A percentile compares a stretch with the other conserved stretches of the same genome.
phyloP scores from a whole-genome alignment of 1,284 basidiomycete genomes.

The Tilletia indica region DNA sequence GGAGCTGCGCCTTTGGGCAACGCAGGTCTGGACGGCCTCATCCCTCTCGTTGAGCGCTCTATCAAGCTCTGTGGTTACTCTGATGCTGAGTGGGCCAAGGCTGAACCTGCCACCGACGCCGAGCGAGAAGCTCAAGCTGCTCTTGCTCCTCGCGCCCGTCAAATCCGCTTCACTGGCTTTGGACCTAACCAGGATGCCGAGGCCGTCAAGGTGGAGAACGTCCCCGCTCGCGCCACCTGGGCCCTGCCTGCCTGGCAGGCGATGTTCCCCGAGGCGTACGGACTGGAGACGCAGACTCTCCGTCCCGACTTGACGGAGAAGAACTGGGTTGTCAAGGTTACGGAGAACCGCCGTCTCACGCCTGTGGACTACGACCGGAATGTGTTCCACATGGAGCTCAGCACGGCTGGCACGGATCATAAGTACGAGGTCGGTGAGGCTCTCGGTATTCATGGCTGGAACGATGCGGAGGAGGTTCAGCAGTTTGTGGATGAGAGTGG shows the following conservation, averaged over 20 bases:
- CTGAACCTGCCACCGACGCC: slow-evolving; percentile 42
- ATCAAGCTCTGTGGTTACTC: slow-evolving; percentile 36
- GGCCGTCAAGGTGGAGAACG: slow-evolving; percentile 33
- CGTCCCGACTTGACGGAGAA: slow-evolving; percentile 84
- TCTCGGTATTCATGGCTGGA: slow-evolving; percentile 95
- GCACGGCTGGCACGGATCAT: slow-evolving; percentile 84
- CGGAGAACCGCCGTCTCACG: slow-evolving; percentile 90
- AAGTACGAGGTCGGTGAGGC: slow-evolving; percentile 96
- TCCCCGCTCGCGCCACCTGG: slow-evolving; percentile 44
- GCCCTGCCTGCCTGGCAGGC: slow-evolving; percentile 54
- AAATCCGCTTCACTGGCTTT: slow-evolving; percentile 50
- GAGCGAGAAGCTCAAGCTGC: slow-evolving; percentile 32
- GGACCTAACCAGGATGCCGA: slow-evolving; percentile 35
- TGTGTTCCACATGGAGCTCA: slow-evolving; percentile 97
- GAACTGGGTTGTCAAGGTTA: slow-evolving; percentile 88
- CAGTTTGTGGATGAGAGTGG: slow-evolving; percentile 92
- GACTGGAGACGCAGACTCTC: slow-evolving; percentile 33
- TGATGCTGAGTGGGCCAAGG: slow-evolving; percentile 39
- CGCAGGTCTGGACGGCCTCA: slow-evolving; percentile 42
- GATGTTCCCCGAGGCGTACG: slow-evolving; percentile 55
- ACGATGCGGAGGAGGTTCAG: slow-evolving; percentile 81
- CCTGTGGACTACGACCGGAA: slow-evolving; percentile 95
- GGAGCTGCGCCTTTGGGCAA: slow-evolving; percentile 47
- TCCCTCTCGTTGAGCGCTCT: slow-evolving; percentile 37
- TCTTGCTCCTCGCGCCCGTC: slow-evolving; percentile 34